Evolutionary conservation across 2,329 filamentous ascomycete species (phyloP), one percentile per base, ranked within the genome.

Genomic region (Fusarium irregulare): DNA sequence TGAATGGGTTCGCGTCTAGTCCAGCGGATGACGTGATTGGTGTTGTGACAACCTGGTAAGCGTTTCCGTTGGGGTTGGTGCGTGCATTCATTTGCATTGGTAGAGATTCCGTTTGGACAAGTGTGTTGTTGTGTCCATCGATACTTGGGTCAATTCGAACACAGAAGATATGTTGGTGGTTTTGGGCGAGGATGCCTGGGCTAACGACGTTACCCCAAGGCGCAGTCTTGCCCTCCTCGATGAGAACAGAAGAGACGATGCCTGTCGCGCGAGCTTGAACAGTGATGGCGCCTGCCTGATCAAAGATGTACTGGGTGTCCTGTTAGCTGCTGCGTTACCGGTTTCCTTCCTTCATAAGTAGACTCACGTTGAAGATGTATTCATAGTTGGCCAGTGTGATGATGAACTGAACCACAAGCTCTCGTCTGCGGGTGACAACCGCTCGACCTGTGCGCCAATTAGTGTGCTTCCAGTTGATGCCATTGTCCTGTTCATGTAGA

Each of bases 371-470:
- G 46, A 87, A 83, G 5, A 85, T 79, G 66, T 87, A 93, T 74
- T 92, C 91, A 79, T 92, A 92, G 79, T 92, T 92, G 34, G 86
- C 87, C 1, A 92, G 83, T 0, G 91, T 92, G 72, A 90, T 87
- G 76, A 92, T 89, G 75, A 87, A 90, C 73, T 92, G 90, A 4
- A 93, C 78, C 0, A 92, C 88, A 2, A 93, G 80, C 70, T 91
- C 86, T 3, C 91, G 83, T 58, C 84, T 82, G 7, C 91, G 83
- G 1, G 86, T 86, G 0, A 91, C 87, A 1, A 88, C 86, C 0
- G 88, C 88, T 13, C 87, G 83, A 12, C 83, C 83, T 0, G 89
- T 92, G 18, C 90, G 84, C 79, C 84, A 90, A 78, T 92, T 91
- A 25, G 89, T 86, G 79, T 92, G 91, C 76, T 92, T 92, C 89